Evolutionary conservation across 345 rosid species (phyloP), one percentile per base, ranked within the genome.

Genomic region (Corchorus capsularis): DNA sequence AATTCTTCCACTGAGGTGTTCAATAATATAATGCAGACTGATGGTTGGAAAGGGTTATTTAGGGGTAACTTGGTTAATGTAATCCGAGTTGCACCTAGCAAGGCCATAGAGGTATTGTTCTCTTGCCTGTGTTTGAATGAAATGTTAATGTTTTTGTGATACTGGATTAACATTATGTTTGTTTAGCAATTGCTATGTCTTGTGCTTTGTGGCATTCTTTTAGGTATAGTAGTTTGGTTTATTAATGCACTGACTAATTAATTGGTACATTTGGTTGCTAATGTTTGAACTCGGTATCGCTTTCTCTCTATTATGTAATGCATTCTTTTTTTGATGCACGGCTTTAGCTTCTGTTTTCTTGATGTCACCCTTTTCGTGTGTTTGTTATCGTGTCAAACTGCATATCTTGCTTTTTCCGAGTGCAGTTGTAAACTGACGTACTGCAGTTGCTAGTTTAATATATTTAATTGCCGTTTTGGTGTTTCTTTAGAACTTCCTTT

Each of bases 21-120:
- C 20, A 37, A 86, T 32, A 85, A 90, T 77, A 96, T 96, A 47
- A 88, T 94, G 93, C 82, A 87, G 79, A 87, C 80, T 82, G 99
- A 96, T 81, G 98, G 98, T 35, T 96, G 99, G 98, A 91, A 80
- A 80, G 98, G 99, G 12, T 80, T 96, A 86, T 96, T 96, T 63
- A 88, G 99, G 79, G 99, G 99, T 7, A 96, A 96, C 83, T 81
- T 96, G 66, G 97, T 96, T 71, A 94, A 96, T 78, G 97, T 96
- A 76, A 94, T 96, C 77, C 91, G 98, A 11, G 99, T 94, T 65
- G 97, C 98, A 0, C 99, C 97, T 34, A 92, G 97, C 88, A 91
- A 92, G 82, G 99, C 99, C 6, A 92, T 96, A n/a, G 99, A 96
- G 98, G 99, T 96, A 90, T 49, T 52, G 20, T 49, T 34, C 10